phyloP scores from a whole-genome alignment of 768 basidiomycete species.

The Calocera viscosa region DNA sequence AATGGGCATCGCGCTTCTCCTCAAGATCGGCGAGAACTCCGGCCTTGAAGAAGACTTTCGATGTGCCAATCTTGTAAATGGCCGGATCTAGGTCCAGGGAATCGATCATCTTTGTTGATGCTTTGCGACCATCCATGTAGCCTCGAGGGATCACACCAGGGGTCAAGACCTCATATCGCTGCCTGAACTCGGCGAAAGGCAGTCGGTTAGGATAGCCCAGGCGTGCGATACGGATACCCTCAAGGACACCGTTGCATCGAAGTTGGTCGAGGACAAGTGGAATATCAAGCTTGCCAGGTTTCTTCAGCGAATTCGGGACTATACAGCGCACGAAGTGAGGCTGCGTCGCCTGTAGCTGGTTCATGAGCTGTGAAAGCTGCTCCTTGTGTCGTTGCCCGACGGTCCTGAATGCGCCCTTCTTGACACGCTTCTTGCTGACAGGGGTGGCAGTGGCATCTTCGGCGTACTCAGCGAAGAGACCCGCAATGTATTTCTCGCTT shows the following conservation, averaged over 20 bases:
- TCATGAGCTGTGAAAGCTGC: slow-evolving; percentile 82
- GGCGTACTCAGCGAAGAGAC: slow-evolving; percentile 71
- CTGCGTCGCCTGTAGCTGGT: slow-evolving; percentile 81
- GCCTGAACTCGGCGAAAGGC: slow-evolving; percentile 93
- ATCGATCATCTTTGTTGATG: slow-evolving; percentile 80
- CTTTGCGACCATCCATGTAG: slow-evolving; percentile 96
- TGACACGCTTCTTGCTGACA: slow-evolving; percentile 55
- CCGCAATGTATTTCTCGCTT: slow-evolving; percentile 64
- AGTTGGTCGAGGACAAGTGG: slow-evolving; percentile 93
- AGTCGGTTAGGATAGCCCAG: slow-evolving; percentile 94
- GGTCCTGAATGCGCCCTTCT: slow-evolving; percentile 94
- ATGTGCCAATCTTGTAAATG: slow-evolving; percentile 82
- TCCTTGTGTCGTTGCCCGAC: slow-evolving; percentile 93
- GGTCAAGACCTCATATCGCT: slow-evolving; percentile 90
- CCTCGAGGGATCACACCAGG: slow-evolving; percentile 87
- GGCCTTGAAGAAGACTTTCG: slow-evolving; percentile 98
- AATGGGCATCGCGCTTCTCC: slow-evolving; percentile 73
- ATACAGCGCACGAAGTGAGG: slow-evolving; percentile 98
- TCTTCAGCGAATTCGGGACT: slow-evolving; percentile 86
- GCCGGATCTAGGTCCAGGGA: slow-evolving; percentile 76
- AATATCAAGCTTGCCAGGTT: slow-evolving; percentile 80
- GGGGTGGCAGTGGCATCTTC: slow-evolving; percentile 32
- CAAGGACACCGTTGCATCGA: slow-evolving; percentile 95
- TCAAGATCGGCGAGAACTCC: slow-evolving; percentile 93
- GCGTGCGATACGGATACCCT: slow-evolving; percentile 95